These are phyloP conservation scores for Hymenoscyphus fructigenus DNA, from an alignment of 2,329 filamentous ascomycete genomes.

Conservation along the genomic window DNA sequence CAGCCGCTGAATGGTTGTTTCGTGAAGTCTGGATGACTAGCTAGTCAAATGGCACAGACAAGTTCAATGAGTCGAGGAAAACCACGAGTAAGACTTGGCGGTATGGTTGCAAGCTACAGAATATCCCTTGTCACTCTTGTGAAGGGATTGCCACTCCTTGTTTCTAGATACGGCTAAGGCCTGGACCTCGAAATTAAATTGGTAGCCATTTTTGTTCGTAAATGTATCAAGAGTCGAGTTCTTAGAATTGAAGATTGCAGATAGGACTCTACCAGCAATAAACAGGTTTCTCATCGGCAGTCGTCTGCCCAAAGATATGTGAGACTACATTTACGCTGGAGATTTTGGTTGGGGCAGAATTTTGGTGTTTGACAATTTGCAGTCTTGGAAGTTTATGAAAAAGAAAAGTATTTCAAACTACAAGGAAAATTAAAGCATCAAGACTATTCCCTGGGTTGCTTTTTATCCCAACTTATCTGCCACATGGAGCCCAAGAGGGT, in stretches of 20 bases:
- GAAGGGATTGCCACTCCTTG: too few relatives aligned
- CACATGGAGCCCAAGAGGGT: background rate
- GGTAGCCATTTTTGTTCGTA: too few relatives aligned
- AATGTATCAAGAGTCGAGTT: too few relatives aligned
- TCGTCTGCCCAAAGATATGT: too few relatives aligned
- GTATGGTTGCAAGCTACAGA: background rate
- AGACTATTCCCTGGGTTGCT: background rate
- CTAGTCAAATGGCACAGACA: conserved; percentile 4
- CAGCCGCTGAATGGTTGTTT: conserved; percentile 25
- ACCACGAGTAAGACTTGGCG: background rate
- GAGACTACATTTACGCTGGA: too few relatives aligned
- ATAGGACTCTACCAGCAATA: too few relatives aligned
- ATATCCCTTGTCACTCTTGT: background rate
- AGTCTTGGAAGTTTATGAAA: background rate
- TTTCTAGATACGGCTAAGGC: too few relatives aligned
- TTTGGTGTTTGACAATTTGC: background rate
- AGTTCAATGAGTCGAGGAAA: background rate
- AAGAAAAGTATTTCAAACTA: background rate
- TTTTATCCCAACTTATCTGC: background rate
- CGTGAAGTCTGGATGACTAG: conserved; percentile 24
- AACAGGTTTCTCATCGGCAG: too few relatives aligned
- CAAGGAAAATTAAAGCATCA: background rate
- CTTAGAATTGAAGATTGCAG: too few relatives aligned
- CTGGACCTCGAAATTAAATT: too few relatives aligned
- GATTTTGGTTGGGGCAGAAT: too few relatives aligned